Evolutionary conservation across 2,329 filamentous ascomycete genomes (phyloP).

Genomic region (Talaromyces sp.): DNA sequence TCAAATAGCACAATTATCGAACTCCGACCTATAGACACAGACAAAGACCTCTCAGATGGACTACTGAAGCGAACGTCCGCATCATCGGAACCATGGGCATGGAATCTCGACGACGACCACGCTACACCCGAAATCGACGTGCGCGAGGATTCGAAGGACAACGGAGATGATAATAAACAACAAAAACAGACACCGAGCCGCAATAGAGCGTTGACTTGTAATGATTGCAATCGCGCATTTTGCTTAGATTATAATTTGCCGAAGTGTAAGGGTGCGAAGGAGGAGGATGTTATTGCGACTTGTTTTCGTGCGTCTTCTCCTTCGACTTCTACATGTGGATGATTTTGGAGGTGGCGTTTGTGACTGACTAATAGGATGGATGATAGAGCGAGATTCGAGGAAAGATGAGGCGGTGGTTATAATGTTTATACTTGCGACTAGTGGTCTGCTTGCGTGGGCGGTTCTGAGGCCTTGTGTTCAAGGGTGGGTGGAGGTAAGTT

Average conservation of each 20-base stretch:
- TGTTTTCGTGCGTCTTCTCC: slow-evolving; percentile 55
- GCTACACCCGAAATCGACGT: slow-evolving; percentile 23
- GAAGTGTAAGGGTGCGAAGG: slow-evolving; percentile 59
- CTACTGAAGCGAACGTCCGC: neutral
- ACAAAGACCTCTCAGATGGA: slow-evolving; percentile 2
- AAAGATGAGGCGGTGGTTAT: slow-evolving; percentile 66
- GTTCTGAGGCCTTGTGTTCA: slow-evolving; percentile 58
- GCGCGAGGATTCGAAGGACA: slow-evolving; percentile 24
- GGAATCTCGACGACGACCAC: neutral
- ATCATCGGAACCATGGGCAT: slow-evolving; percentile 26
- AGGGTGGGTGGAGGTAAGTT: slow-evolving; percentile 52
- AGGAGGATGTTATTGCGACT: slow-evolving; percentile 63
- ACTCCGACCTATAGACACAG: slow-evolving; percentile 45
- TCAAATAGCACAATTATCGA: slow-evolving; percentile 66
- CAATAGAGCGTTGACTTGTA: slow-evolving; percentile 53
- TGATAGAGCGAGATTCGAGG: slow-evolving; percentile 60
- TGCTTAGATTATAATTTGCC: slow-evolving; percentile 61
- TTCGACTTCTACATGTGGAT: neutral
- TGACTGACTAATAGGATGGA: slow-evolving; percentile 13
- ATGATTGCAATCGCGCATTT: slow-evolving; percentile 66
- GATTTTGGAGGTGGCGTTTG: neutral
- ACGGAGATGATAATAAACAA: slow-evolving; percentile 16
- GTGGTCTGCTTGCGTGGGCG: slow-evolving; percentile 60
- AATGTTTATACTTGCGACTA: slow-evolving; percentile 63
- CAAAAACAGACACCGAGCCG: slow-evolving; percentile 31